Evolutionary conservation across 305 asterid genomes (phyloP), one percentile per base, ranked within the genome.

Genomic region (Stenogyne calaminthoides): DNA sequence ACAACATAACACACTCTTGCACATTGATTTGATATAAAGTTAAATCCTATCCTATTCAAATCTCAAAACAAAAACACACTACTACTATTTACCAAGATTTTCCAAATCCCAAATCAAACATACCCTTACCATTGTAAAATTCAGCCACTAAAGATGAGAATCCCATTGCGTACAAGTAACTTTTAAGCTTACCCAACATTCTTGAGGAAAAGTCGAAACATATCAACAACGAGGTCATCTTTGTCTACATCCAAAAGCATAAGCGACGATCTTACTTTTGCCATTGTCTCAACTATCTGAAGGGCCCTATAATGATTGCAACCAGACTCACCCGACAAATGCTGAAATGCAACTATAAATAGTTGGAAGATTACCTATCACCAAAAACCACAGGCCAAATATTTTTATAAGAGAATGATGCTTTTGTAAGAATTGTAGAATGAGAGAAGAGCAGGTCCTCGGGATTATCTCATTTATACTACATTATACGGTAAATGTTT

Each of bases 311-410:
- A 32, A 40, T 76, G 81, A 57, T 84, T 80, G 34, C 47, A 72
- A 52, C 80, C 79, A 16, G 85, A 63, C 67, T 76, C 79, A 20
- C 76, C 67, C 9, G 88, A 19, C 76, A 87, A 69, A 56, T 80
- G 84, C 80, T 80, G 75, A 32, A 89, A 81, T 14, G 84, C 82
- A 49, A 75, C 54, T 80, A 85, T 60, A 77, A 80, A 70, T 65
- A 82, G 81, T 68, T 46, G 73, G 76, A 87, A 83, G 70, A 89
- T 54, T 42, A 39, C 86, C 96, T 89, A 88, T 67, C 75, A 71
- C 64, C 67, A 76, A 42, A 57, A 78, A 68, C 71, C 78, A 67
- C 36, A 76, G 18, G 49, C 15, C 37, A 77, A n/a, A 18, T 55
- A 29, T 63, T 72, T 68, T 25, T 56, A 20, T 70, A 51, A 25